These are phyloP conservation scores for Aspergillus sp. DNA, from an alignment of 2,329 filamentous ascomycete genomes.

Conservation along the genomic window DNA sequence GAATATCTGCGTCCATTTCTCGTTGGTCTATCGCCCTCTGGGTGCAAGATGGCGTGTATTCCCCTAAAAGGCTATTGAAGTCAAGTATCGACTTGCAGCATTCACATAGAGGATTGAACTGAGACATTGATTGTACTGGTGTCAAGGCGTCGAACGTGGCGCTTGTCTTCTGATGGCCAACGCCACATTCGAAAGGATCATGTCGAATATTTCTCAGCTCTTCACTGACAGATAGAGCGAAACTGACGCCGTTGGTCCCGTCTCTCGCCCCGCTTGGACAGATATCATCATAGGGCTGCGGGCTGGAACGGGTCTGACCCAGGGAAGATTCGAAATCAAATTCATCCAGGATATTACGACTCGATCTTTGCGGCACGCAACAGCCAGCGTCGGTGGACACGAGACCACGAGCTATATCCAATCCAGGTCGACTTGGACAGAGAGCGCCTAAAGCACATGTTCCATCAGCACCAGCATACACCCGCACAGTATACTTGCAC, in stretches of 20 bases:
- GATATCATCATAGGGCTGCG: no score
- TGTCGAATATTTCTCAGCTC: no score
- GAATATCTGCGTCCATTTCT: constrained; percentile 8
- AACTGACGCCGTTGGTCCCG: no score
- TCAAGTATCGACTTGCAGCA: constrained; percentile 10
- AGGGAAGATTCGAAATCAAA: no score
- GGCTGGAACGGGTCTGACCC: no score
- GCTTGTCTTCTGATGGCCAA: not conserved
- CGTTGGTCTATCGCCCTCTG: constrained; percentile 4
- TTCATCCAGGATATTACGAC: no score
- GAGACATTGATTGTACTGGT: not conserved
- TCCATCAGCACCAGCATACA: not conserved
- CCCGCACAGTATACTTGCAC: not conserved
- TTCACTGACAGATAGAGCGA: no score
- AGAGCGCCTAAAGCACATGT: not conserved
- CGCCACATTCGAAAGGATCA: no score
- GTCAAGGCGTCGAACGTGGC: not conserved
- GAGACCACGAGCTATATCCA: not conserved
- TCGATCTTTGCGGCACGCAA: no score
- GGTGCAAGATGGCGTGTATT: not conserved
- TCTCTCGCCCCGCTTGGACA: no score
- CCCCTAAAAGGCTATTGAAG: constrained; percentile 10
- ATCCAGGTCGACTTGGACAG: not conserved
- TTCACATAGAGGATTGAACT: not conserved
- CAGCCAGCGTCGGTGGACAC: not conserved